Evolutionary conservation across 169 alveolate species (phyloP), one percentile per base, ranked within the genome.

Genomic region (Eimeria tenella): DNA sequence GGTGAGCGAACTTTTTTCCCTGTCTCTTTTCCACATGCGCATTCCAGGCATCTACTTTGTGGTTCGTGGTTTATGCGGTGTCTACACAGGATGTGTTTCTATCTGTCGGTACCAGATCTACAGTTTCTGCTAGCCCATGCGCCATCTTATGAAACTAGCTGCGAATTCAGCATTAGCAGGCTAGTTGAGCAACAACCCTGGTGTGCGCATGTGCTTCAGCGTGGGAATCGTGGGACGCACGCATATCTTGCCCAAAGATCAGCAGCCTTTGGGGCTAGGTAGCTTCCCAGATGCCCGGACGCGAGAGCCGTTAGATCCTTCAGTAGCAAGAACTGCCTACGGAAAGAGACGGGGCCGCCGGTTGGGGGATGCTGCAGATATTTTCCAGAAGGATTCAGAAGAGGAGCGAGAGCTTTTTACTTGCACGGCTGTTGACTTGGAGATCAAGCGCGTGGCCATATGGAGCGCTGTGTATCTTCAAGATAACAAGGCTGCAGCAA

Each of bases 381-480:
- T 49, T 5, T 68, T 19, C 9, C 49, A 42, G 49, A 58, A 68
- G 50, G 90, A 83, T 7, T 17, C 62, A 13, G 90, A 83, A 42
- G 90, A 83, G 21, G 90, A 83, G 62, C 75, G 90, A 11, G 90
- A 83, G 62, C 75, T 60, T 3, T 15, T 83, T 19, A 83, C 90
- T 4, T 83, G 90, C 79, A 83, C 90, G 5, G 90, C 90, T 9
- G 58, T 83, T 31, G 90, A 83, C 60, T 23, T 83, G 62, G 90
- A 83, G 68, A 42, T 83, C 62, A 83, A 83, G n/a, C 90, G 90
- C 31, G 75, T 83, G 60, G 90, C 77, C 77, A 60, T 83, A 10
- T 83, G 90, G 90, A 83, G 75, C 31, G 90, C 90, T 11, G 90
- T 83, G 50, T 83, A 83, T 42, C 60, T 83, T 56, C 90, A 83